Percentiles rank a stretch among this genome's conserved stretches.
Conservation (phyloP, 1,284 basidiomycete genomes). For the Ganoderma multipileum region DNA sequence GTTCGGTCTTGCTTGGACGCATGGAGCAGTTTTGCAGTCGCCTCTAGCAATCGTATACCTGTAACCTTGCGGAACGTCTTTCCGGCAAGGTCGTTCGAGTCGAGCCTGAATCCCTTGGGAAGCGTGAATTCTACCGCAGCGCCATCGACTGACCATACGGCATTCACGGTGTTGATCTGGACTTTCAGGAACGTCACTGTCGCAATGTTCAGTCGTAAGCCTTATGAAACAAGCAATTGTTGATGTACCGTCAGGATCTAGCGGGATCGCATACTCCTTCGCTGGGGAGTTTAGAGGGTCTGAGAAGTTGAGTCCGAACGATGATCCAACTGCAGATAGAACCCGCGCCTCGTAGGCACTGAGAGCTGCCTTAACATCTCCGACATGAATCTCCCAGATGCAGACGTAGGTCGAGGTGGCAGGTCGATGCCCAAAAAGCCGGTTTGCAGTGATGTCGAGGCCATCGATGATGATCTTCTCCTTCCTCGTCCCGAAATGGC, state of each 20-base stretch:
- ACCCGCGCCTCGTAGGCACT: constrained; percentile 62
- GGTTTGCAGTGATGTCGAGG: constrained; percentile 80
- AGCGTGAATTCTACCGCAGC: constrained; percentile 65
- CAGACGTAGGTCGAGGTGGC: constrained; percentile 87
- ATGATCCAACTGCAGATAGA: constrained; percentile 59
- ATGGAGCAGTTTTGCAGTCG: constrained; percentile 54
- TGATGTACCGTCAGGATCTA: constrained; percentile 79
- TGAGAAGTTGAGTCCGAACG: constrained; percentile 73
- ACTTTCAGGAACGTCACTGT: constrained; percentile 80
- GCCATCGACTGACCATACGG: constrained; percentile 58
- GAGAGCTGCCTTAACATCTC: constrained; percentile 63
- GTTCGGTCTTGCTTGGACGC: constrained; percentile 46
- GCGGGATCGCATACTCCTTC: constrained; percentile 63
- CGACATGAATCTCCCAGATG: constrained; percentile 85
- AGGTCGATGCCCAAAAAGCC: constrained; percentile 88
- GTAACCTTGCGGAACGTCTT: constrained; percentile 66
- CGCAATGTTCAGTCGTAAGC: background rate
- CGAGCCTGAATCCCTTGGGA: constrained; percentile 65
- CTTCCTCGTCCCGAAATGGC: constrained; percentile 35
- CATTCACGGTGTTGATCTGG: constrained; percentile 57
- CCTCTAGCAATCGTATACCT: constrained; percentile 59
- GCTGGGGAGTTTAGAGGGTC: constrained; percentile 87
- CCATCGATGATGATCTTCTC: constrained; percentile 71
- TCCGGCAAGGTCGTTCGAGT: constrained; percentile 79
- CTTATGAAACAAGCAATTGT: background rate